Percentiles rank a stretch among this genome's conserved stretches.
Conservation (phyloP, 1,139 yeast species). For the Blastobotrys apis region DNA sequence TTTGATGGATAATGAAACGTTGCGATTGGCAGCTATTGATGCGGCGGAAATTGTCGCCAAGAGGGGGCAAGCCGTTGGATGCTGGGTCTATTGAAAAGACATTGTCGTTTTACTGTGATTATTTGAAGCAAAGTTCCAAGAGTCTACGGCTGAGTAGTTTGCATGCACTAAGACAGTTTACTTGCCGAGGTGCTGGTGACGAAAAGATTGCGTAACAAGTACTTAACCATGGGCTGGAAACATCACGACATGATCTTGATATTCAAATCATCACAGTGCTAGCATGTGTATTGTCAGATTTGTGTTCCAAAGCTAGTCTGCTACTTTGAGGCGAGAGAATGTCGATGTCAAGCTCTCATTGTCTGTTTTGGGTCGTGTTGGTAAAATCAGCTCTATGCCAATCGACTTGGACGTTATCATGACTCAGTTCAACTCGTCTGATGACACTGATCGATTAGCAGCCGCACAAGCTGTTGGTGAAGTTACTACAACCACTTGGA, state of each 20-base stretch:
- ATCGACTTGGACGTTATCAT: constrained; percentile 37
- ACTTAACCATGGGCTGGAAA: constrained; percentile 9
- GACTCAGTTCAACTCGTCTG: constrained; percentile 30
- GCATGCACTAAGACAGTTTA: constrained; percentile 24
- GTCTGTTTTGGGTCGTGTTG: constrained; percentile 44
- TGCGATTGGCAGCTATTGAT: constrained; percentile 28
- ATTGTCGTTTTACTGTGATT: constrained; percentile 20
- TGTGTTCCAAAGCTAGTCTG: not conserved
- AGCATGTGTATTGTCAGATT: constrained; percentile 3
- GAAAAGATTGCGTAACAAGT: constrained; percentile 1
- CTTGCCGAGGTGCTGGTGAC: not conserved
- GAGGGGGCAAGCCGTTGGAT: constrained; percentile 11
- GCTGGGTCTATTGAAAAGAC: constrained; percentile 23
- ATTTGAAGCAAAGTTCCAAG: constrained; percentile 27
- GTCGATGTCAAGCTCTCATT: constrained; percentile 19
- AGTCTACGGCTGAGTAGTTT: constrained; percentile 28
- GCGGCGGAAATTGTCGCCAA: constrained; percentile 24
- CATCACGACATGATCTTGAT: constrained; percentile 5
- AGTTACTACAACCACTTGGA: constrained; percentile 41
- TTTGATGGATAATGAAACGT: constrained; percentile 31
- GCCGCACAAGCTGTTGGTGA: constrained; percentile 55
- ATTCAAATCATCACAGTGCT: constrained; percentile 2
- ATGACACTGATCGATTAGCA: constrained; percentile 43
- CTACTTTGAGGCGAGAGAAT: too few relatives aligned
- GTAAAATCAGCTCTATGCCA: constrained; percentile 34